Base-by-base conservation (phyloP, 1,284 basidiomycete species). In the Trichosporon coremiiforme region DNA sequence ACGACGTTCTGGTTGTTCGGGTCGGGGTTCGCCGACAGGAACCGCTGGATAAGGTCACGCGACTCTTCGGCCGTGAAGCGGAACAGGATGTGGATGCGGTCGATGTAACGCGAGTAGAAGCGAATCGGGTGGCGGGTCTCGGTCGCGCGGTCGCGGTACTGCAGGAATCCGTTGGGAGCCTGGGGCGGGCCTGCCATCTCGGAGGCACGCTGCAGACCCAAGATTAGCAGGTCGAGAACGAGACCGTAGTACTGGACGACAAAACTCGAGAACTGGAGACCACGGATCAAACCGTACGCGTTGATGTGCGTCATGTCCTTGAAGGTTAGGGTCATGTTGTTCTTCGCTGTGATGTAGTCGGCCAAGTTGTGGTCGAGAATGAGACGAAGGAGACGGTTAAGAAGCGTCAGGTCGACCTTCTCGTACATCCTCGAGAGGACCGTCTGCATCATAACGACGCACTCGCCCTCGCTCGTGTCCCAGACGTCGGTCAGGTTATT, bases 1-100 rank as follows among this genome's bases (percentile, higher is more conserved):
- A 98, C 96, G 47, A 99, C 91, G 77, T 98, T 98, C 85, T 96
- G 95, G 85, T 99, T 99, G 68, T 95, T 98, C 10, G 96, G 96
- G 84, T 98, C 95, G 12, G 95, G 96, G 80, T 98, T 95, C 29
- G 95, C 95, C 70, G 91, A 94, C 73, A 98, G 89, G 84, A 96
- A 98, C 33, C 97, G 90, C 84, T 99, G 96, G 75, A 99, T 99
- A 71, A 99, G 89, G 81, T 99, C 97, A 67, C 96, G 89, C 22
- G 95, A 91, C 83, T 99, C 97, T 75, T 99, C 97, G 10, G 96
- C 95, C n/a, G 90, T 92, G 87, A 99, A 99, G 72, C 95, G 89
- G 90, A 98, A 98, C 74, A 99, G 89, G 73, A 99, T 91, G 82
- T 98, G 95, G 33, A 98, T 87, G 50, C 91, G 86, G 82, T 98